phyloP scores from a whole-genome alignment of 2,329 filamentous ascomycete genomes.

The Didymella lethalis region DNA sequence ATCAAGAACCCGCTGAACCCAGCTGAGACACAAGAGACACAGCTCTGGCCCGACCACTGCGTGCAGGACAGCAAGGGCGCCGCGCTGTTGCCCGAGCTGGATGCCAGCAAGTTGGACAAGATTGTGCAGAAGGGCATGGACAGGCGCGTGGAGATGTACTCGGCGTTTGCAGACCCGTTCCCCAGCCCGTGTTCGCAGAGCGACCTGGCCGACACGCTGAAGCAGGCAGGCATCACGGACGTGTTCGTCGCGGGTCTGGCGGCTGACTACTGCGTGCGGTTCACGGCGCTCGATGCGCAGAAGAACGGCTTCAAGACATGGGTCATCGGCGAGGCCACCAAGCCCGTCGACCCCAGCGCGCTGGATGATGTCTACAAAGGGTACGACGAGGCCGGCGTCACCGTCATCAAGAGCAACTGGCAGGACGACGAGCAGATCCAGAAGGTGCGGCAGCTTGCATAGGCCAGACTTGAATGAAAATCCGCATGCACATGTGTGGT shows the following conservation, averaged over 20 bases:
- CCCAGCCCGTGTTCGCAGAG: slow-evolving; percentile 66
- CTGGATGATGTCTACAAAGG: slow-evolving; percentile 66
- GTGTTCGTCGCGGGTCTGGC: slow-evolving; percentile 89
- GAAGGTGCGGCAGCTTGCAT: slow-evolving; percentile 52
- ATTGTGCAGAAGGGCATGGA: slow-evolving; percentile 82
- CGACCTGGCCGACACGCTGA: slow-evolving; percentile 68
- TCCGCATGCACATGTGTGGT: slow-evolving; percentile 2
- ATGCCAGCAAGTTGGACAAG: slow-evolving; percentile 65
- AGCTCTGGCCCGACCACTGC: slow-evolving; percentile 92
- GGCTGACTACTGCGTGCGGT: slow-evolving; percentile 87
- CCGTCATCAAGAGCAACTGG: slow-evolving; percentile 59
- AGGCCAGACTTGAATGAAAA: neutral
- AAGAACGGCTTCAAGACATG: slow-evolving; percentile 78
- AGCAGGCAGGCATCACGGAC: slow-evolving; percentile 69
- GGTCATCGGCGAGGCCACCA: slow-evolving; percentile 80
- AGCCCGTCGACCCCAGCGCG: slow-evolving; percentile 68
- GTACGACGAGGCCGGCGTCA: slow-evolving; percentile 67
- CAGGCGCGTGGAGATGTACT: slow-evolving; percentile 87
- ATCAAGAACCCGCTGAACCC: slow-evolving; percentile 73
- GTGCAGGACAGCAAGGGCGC: slow-evolving; percentile 77
- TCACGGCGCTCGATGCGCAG: slow-evolving; percentile 78
- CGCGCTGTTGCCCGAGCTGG: slow-evolving; percentile 75
- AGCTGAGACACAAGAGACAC: slow-evolving; percentile 68
- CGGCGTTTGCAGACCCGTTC: slow-evolving; percentile 86
- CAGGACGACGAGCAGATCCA: slow-evolving; percentile 65